These are phyloP conservation scores for Aegilops sharonensis DNA, from an alignment of 176 grass and related monocot species.

Conservation along the genomic window DNA sequence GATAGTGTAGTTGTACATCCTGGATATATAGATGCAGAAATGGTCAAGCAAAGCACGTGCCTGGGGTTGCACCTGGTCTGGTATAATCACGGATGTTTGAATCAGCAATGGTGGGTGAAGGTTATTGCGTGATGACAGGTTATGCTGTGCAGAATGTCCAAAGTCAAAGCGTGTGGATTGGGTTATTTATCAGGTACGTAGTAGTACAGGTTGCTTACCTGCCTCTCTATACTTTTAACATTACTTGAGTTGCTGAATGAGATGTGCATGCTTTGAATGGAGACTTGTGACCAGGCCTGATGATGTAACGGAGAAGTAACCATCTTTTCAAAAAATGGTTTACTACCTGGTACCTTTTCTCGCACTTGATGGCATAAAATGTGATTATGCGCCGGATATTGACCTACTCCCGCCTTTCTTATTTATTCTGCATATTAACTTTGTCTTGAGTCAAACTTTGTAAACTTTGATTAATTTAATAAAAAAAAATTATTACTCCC, in stretches of 20 bases:
- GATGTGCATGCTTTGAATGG: conserved; percentile 5
- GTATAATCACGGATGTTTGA: not conserved
- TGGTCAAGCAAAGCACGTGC: conserved; percentile 21
- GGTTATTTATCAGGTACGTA: not conserved
- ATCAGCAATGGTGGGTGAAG: not conserved
- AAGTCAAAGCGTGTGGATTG: not conserved
- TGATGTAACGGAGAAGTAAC: not conserved
- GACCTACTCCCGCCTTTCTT: not conserved
- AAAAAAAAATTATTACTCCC: too few species aligned
- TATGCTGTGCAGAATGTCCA: not conserved
- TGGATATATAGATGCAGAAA: not conserved
- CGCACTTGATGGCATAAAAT: not conserved
- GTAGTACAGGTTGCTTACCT: conserved; percentile 4
- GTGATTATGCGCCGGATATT: not conserved
- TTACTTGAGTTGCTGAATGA: not conserved
- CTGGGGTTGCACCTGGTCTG: not conserved
- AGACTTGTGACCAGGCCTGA: not conserved
- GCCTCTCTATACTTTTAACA: not conserved
- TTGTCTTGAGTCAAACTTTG: too few species aligned
- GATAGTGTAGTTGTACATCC: conserved; percentile 7
- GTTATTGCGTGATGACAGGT: not conserved
- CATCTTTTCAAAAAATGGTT: not conserved
- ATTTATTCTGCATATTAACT: too few species aligned
- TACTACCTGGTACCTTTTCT: not conserved
- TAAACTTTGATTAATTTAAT: too few species aligned